Conservation (phyloP, 2,329 filamentous ascomycete genomes). For the Alternaria atra region DNA sequence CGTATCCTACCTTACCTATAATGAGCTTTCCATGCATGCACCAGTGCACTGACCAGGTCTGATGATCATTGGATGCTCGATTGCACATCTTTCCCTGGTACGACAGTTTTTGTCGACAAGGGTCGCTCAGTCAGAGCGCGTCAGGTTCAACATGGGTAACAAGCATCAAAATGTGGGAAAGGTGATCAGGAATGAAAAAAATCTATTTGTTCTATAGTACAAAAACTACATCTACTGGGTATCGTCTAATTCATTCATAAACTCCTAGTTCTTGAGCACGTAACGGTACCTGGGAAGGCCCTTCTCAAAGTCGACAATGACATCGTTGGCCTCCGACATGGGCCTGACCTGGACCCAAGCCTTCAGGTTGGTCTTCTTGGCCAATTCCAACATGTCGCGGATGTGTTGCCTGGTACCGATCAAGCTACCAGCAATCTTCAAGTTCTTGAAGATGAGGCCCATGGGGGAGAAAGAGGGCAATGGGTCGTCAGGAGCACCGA, state of each 20-base stretch:
- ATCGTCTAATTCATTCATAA: slow-evolving; percentile 6
- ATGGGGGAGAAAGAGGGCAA: slow-evolving; percentile 62
- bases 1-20: not conserved
- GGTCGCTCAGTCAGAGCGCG: not conserved
- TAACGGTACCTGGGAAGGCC: slow-evolving; percentile 56
- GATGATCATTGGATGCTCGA: not conserved
- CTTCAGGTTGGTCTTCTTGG: slow-evolving; percentile 51
- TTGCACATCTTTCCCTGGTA: not conserved
- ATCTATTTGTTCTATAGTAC: slow-evolving; percentile 1
- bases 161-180: not conserved
- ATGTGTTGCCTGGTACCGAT: slow-evolving; percentile 70
- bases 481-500: slow-evolving; percentile 71
- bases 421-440: slow-evolving; percentile 70
- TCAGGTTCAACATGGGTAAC: not conserved
- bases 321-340: slow-evolving; percentile 51
- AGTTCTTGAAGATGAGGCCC: slow-evolving; percentile 63
- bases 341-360: slow-evolving; percentile 55
- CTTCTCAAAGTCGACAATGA: slow-evolving; percentile 49
- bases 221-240: slow-evolving; percentile 10
- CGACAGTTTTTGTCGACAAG: not conserved
- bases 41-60: not conserved
- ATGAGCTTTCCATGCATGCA: no score
- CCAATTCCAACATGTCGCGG: slow-evolving; percentile 61
- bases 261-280: slow-evolving; percentile 42
- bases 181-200: not conserved